Base-by-base conservation (phyloP, 2,329 filamentous ascomycete genomes). In the Penicillium sclerotiorum region DNA sequence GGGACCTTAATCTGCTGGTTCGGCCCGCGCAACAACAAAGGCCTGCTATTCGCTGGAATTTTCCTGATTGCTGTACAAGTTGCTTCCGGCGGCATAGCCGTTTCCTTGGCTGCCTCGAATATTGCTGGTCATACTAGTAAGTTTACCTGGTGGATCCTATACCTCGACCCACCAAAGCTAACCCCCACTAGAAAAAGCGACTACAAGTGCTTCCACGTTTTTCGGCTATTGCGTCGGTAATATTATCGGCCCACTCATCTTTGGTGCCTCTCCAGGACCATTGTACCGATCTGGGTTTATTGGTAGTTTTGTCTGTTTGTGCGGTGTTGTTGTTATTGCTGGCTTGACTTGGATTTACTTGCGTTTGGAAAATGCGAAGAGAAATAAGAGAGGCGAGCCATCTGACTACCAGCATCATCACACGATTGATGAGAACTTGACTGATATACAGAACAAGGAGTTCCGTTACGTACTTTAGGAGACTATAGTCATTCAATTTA, bases 41-140 rank as follows among this genome's bases (percentile, higher is more conserved):
- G 23, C 21, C 43, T 46, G 2, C 22, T 46, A 8, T 46, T 46
- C 18, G 43, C 43, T 1, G 35, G 43, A 21, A 38, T 46, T 15
- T 46, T 46, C 23, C 12, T 46, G n/a, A 39, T 46, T 17, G 43
- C 43, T n/a, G 43, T 46, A 1, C 43, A 46, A n/a, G 43, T 46
- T 28, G 43, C 43, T n/a, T 18, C 43, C 6, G 43, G 43, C 22
- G 43, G 43, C 2, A 28, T 46, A 17, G 43, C 43, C 2, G 43
- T 46, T 28, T 46, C 43, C 7, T 18, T 46, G 15, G 43, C 35
- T 9, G 43, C 43, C 12, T 46, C 43, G 8, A 46, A 46, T 17
- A 46, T 46, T 18, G 43, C 43, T n/a, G 43, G 43, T 8, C 43
- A 46, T 37, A 46, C 43, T 13, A 46, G 43, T 46, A 30, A 37